A percentile compares a stretch with the other conserved stretches of the same genome.
These are phyloP conservation scores for Gentiana straminea DNA, from an alignment of 257 asterid genomes.

Conservation along the genomic window DNA sequence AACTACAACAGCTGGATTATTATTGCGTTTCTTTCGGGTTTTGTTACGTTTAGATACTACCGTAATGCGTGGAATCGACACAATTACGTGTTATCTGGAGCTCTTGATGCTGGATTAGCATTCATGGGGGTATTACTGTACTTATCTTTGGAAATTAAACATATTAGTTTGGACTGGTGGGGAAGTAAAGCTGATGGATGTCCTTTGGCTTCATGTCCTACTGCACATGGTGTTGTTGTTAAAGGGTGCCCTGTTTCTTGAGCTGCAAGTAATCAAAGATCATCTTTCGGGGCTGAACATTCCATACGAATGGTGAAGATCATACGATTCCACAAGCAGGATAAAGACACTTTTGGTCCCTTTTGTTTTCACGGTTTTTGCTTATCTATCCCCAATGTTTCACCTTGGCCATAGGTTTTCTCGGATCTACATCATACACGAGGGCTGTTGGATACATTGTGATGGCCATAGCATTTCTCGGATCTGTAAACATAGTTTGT, in stretches of 20 bases:
- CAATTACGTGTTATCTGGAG: conserved; percentile 73
- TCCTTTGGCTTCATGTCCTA: conserved; percentile 81
- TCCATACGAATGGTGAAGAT: conserved; percentile 13
- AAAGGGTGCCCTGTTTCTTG: conserved; percentile 63
- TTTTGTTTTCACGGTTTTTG: no score
- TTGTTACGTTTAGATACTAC: conserved; percentile 47
- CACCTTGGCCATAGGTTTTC: no score
- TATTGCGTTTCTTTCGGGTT: conserved; percentile 66
- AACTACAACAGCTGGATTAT: conserved; percentile 86
- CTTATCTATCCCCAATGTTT: no score
- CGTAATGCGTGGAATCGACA: conserved; percentile 77
- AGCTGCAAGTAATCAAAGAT: neutral
- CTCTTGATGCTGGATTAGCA: conserved; percentile 92
- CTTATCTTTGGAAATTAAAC: conserved; percentile 53
- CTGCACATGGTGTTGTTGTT: conserved; percentile 63
- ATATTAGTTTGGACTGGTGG: conserved; percentile 81
- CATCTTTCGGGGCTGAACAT: no score
- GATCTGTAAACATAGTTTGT: conserved; percentile 17
- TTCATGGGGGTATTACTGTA: conserved; percentile 83
- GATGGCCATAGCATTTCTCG: conserved; percentile 16
- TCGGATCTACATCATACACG: no score
- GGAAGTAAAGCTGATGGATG: conserved; percentile 72
- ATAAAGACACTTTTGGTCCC: neutral
- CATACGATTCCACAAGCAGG: conserved; percentile 12
- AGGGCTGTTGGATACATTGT: conserved; percentile 4